Evolutionary conservation across 2,329 filamentous ascomycete genomes (phyloP).

Genomic region (Nannizziopsis barbatae): DNA sequence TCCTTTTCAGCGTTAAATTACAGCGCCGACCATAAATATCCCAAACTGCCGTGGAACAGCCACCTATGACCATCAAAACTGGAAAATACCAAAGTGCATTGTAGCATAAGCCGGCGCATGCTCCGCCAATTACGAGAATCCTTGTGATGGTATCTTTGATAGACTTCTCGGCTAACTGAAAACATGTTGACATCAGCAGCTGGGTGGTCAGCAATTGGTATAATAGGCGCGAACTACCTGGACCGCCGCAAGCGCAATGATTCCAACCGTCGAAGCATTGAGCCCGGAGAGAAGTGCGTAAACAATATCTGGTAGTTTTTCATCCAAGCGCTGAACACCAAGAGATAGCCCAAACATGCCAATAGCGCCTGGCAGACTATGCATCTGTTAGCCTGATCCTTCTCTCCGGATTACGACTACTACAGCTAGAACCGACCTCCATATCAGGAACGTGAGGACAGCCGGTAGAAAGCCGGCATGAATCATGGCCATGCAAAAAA

Average conservation of each 20-base stretch:
- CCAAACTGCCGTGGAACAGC: conserved; percentile 43
- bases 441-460: conserved; percentile 50
- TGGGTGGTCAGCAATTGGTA: too few relatives aligned
- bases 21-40: conserved; percentile 46
- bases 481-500: conserved; percentile 56
- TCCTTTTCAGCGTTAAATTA: conserved; percentile 24
- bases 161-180: conserved; percentile 52
- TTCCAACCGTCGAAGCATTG: conserved; percentile 60
- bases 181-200: conserved; percentile 3
- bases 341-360: conserved; percentile 59
- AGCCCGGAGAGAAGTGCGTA: conserved; percentile 62
- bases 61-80: conserved; percentile 47
- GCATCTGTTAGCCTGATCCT: neutral
- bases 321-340: conserved; percentile 50
- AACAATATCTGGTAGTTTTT: conserved; percentile 48
- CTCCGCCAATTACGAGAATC: conserved; percentile 53
- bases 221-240: conserved; percentile 20
- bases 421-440: conserved; percentile 40
- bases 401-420: neutral
- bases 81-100: conserved; percentile 69
- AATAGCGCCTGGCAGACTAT: conserved; percentile 55
- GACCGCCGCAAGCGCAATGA: conserved; percentile 59
- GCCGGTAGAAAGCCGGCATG: conserved; percentile 50
- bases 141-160: conserved; percentile 55
- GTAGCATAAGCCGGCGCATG: conserved; percentile 55